Base-by-base conservation (phyloP, 257 asterid genomes). In the Misopates orontium region DNA sequence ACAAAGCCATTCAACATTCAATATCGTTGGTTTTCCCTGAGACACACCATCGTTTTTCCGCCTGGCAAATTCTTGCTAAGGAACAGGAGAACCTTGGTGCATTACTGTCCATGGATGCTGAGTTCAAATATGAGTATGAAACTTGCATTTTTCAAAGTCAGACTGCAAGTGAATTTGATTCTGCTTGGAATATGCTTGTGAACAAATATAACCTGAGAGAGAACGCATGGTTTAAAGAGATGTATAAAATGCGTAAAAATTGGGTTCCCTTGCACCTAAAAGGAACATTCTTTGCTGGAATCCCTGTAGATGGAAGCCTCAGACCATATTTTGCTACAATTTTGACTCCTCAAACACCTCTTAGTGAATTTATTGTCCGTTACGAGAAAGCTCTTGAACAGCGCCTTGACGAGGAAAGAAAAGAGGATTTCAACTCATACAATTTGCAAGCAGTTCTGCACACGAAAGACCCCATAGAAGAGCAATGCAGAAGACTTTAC, bases 381-480 rank as follows among this genome's bases (percentile, higher is more conserved):
- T 93, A 89, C 10, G 95, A 93, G 74, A 87, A 87, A 68, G 89
- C 87, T 56, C 63, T 90, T 36, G 97, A 85, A 70, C 91, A 84
- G 65, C 78, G 82, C 14, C 94, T 86, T 0, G 97, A 90, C 50
- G 98, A 90, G 77, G 97, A 93, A 69, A 82, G 83, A 56, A 87
- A 78, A 74, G 98, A 92, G 71, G 98, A 92, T 80, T 79, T 81
- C 54, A 82, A 89, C 78, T 89, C 98, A 0, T 85, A 82, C 36
- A 93, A 87, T 60, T 52, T 84, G 74, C 97, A 82, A 48, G 75
- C 89, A 31, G 90, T 80, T 70, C 55, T 89, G 66, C 97, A 90
- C 80, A 87, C 97, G 1, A 87, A 90, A 76, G 98, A 93, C 68
- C 97, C 98, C 8, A 90, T 93, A 7, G 98, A 93, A 80, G 98